Base-by-base conservation (phyloP, 2,329 filamentous ascomycete species). In the Xylaria sp. region DNA sequence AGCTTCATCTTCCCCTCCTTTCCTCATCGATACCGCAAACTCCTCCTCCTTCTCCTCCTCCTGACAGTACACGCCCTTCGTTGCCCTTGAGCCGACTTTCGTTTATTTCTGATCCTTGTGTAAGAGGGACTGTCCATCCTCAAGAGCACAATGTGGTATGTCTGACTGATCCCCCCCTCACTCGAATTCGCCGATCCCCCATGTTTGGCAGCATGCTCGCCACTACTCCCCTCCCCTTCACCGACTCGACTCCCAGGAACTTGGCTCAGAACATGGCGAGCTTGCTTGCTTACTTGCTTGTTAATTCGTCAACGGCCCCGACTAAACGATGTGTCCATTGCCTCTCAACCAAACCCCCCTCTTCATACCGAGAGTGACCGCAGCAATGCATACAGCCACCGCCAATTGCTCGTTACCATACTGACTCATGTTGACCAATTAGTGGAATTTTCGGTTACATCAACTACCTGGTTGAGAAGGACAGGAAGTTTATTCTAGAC, bases 391-490 rank as follows among this genome's bases (percentile, higher is more conserved):
- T 51, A 59, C 37, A 40, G 16, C 21, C 6, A 40, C 59, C 23
- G n/a, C 32, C 57, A 68, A 70, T 72, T 69, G 54, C 48, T 27
- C 40, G 67, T 54, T 29, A 32, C 54, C 71, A 70, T 78, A 72
- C 79, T 78, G 68, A 71, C 69, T 72, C 63, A 47, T 54, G 71
- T 69, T 54, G 48, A 65, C 70, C 60, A 71, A 67, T 69, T 68
- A 95, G 93, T 91, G 93, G 93, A 83, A 97, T 96, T 84, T 97
- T 98, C 86, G 95, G 95, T 78, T 98, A 98, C 88, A 93, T 98
- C 86, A 98, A 98, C 87, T 98, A 98, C 85, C 87, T 98, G 82
- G 94, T 98, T 81, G 96, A 98, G 88, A 98, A 97, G 89, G 95
- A 98, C 86, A 90, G 96, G 82, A 94, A 93, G 84, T 97, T 92